A percentile compares a stretch with the other conserved stretches of the same genome.
Evolutionary conservation across 495 filamentous ascomycete species (phyloP).

Genomic region (Neurospora sp.): DNA sequence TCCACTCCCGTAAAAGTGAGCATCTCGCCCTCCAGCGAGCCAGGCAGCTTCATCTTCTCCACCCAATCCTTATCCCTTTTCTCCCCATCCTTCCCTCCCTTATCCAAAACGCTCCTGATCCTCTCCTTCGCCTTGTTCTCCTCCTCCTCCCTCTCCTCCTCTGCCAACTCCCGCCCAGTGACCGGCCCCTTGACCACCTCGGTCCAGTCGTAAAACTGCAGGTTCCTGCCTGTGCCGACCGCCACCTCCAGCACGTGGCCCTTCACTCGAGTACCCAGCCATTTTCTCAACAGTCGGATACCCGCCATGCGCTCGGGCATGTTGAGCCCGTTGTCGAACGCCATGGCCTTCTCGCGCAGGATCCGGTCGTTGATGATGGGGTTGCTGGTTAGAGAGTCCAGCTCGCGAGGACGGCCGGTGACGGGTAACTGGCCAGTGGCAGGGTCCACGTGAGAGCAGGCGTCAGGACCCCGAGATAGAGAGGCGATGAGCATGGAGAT

Average conservation of each 20-base stretch:
- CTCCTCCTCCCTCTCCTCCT: slow-evolving; percentile 5
- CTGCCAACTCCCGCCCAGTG: neutral
- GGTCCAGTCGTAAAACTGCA: slow-evolving; percentile 57
- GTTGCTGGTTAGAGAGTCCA: neutral
- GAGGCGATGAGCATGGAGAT: slow-evolving; percentile 23
- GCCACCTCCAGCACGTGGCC: slow-evolving; percentile 86
- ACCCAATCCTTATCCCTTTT: neutral
- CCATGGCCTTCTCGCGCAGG: slow-evolving; percentile 9
- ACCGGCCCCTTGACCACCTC: slow-evolving; percentile 7
- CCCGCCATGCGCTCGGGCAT: slow-evolving; percentile 57
- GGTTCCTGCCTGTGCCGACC: slow-evolving; percentile 84
- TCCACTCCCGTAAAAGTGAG: slow-evolving; percentile 37
- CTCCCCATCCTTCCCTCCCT: neutral
- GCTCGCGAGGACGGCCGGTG: slow-evolving; percentile 7
- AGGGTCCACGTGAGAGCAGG: neutral
- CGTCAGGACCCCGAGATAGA: slow-evolving; percentile 4
- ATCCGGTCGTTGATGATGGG: slow-evolving; percentile 4
- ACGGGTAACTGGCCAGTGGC: neutral
- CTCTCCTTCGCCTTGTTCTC: slow-evolving; percentile 4
- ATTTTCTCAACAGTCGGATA: slow-evolving; percentile 48
- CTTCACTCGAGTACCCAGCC: slow-evolving; percentile 48
- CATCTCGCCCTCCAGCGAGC: slow-evolving; percentile 12
- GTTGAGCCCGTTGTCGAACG: slow-evolving; percentile 31
- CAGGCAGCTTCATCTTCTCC: neutral
- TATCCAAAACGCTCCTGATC: slow-evolving; percentile 2